Base-by-base conservation (phyloP, 192 early-diverging fungal genomes). In the Linderina pennispora region DNA sequence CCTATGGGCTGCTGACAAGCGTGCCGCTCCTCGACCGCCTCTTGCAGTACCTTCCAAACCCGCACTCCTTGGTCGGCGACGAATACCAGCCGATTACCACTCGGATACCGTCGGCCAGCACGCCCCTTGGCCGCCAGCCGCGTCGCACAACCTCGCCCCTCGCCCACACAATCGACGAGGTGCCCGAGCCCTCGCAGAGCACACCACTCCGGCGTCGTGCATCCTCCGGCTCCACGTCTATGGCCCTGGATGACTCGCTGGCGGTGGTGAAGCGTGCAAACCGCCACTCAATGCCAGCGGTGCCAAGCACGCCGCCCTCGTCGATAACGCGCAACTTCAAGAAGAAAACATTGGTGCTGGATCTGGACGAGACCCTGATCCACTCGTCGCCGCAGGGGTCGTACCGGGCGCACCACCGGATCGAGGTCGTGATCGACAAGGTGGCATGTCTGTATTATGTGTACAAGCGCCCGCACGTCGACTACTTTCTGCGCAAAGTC, bases 301-400 rank as follows among this genome's bases (percentile, higher is more conserved):
- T 28, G 1, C 16, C 16, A n/a, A 48, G 45, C 43, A 43, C 58
- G 48, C 49, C 40, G 7, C 43, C 54, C 1, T 48, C 42, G 2
- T 19, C 40, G 2, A 24, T 43, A 1, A 18, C 48, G 18, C 53
- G 48, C 31, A 62, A 40, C 8, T 40, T 55, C n/a, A 59, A 59
- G 15, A 63, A 58, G 10, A 71, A 71, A 37, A 84, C 77, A 9
- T 65, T 84, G 41, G 78, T 82, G 6, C 43, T 84, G 48, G 82
- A 84, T 45, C 61, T 84, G 24, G 82, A 84, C 47, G 82, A 86
- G 44, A 85, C 83, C 1, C 66, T 86, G 14, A 82, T 86, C 4
- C 83, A 84, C 47, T 86, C 83, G 46, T 69, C 74, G 22, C 79
- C 81, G 13, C 62, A 68, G 37, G 61, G 54, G 19, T 58, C 71